Percentiles rank a stretch among this genome's conserved stretches.
These are phyloP conservation scores for Sphagnum tenellum DNA, from an alignment of 225 moss, liverwort and hornwort species.

Conservation along the genomic window DNA sequence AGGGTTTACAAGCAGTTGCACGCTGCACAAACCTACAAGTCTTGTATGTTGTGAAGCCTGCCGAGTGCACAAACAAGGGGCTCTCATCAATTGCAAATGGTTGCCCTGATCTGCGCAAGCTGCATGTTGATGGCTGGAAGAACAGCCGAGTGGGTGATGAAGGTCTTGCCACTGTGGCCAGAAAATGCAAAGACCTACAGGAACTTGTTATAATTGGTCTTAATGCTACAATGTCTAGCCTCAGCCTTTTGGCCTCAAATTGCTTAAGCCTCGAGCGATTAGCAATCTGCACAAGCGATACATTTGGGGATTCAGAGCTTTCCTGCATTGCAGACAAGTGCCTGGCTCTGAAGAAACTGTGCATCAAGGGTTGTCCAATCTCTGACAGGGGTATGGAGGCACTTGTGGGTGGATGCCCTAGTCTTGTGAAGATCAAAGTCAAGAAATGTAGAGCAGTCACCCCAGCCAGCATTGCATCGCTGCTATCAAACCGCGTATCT, in stretches of 20 bases:
- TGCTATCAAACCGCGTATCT: conserved; percentile 62
- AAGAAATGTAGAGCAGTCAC: conserved; percentile 87
- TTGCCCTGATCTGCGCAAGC: conserved; percentile 74
- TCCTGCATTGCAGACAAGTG: conserved; percentile 80
- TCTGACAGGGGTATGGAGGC: conserved; percentile 94
- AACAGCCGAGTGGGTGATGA: conserved; percentile 85
- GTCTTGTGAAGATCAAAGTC: conserved; percentile 93
- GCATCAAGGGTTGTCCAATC: conserved; percentile 93
- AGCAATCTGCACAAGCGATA: conserved; percentile 92
- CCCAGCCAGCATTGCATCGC: conserved; percentile 70
- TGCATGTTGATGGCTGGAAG: conserved; percentile 96
- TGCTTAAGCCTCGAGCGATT: conserved; percentile 79
- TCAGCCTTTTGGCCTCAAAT: conserved; percentile 82
- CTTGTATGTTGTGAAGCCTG: conserved; percentile 75
- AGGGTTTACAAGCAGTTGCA: conserved; percentile 69
- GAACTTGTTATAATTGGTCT: conserved; percentile 91
- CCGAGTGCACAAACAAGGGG: conserved; percentile 78
- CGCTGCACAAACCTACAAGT: conserved; percentile 79
- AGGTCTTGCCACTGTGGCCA: conserved; percentile 80
- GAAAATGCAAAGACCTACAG: conserved; percentile 67
- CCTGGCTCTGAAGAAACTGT: conserved; percentile 81
- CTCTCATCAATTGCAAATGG: conserved; percentile 87
- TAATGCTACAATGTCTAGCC: conserved; percentile 70
- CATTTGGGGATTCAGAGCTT: conserved; percentile 91
- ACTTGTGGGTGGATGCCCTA: conserved; percentile 82